Evolutionary conservation across 179 eudicot genomes (phyloP).

Genomic region (Sideroxylon spinosum): DNA sequence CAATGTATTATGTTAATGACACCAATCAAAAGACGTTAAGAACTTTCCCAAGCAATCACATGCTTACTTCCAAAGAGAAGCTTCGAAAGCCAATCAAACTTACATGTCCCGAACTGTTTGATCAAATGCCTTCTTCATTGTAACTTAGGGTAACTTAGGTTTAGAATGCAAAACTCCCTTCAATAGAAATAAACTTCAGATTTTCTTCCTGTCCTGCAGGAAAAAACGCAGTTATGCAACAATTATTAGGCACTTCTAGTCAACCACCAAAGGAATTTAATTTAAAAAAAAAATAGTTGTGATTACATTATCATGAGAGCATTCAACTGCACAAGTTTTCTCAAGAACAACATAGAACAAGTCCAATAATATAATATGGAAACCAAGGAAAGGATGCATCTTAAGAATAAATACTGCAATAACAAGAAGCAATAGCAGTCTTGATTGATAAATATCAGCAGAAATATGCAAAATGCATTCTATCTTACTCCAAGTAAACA

Average conservation of each 20-base stretch:
- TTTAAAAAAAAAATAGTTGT: too few relatives aligned
- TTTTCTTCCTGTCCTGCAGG: background rate
- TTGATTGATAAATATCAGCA: background rate
- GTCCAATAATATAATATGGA: background rate
- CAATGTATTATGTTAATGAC: background rate
- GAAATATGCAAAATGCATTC: background rate
- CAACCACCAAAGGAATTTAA: background rate
- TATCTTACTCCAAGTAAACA: background rate
- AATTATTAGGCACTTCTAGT: background rate
- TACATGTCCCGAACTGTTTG: slow-evolving; percentile 86
- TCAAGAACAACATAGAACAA: background rate
- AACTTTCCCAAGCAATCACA: background rate
- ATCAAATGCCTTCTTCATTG: slow-evolving; percentile 82
- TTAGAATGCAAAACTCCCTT: slow-evolving; percentile 8
- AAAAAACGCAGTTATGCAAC: background rate
- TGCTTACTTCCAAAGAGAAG: slow-evolving; percentile 7
- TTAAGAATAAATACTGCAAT: background rate
- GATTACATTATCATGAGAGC: background rate
- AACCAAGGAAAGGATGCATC: background rate
- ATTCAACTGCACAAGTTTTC: background rate
- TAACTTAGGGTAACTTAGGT: slow-evolving; percentile 19
- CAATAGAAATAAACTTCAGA: slow-evolving; percentile 10
- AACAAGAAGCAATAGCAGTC: background rate
- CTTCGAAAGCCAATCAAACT: slow-evolving; percentile 26
- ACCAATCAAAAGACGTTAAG: background rate